Base-by-base conservation (phyloP, 805 yeast species). In the Candida ulmi region DNA sequence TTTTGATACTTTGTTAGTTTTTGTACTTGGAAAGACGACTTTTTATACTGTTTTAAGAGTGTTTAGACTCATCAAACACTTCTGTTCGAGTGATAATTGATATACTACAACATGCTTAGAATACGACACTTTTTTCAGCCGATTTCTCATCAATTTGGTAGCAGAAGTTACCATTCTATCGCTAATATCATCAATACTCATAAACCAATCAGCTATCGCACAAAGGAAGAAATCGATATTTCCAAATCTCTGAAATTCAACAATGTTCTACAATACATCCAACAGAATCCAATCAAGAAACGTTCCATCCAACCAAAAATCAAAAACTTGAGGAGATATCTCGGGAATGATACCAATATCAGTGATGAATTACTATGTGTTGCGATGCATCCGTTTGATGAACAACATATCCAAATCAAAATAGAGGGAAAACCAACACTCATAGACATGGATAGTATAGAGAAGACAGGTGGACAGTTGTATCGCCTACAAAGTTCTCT, bases 351-450 rank as follows among this genome's bases (percentile, higher is more conserved):
- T 4, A 43, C 32, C 24, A 5, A 35, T 5, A 30, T 51, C n/a
- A 31, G 40, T 5, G 53, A 47, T 24, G 51, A 46, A 27, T 29
- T 42, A 2, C 31, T 51, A 3, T 8, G 27, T 1, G 41, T 41
- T 28, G 17, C 38, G 15, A 21, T 49, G 3, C 41, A 43, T 34
- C 43, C 46, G 3, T 39, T 34, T 5, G 36, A 37, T 12, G 33
- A 36, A 17, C 41, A 41, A 21, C 30, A 33, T 25, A 30, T 46
- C 13, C 9, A 31, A n/a, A 4, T 31, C 11, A 28, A 39, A 12
- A 16, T 44, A 2, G 28, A 36, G 11, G 36, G 27, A 17, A 26
- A 13, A 19, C 17, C 16, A 27, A 19, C 30, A 5, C 32, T 35
- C 7, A 17, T 37, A 2, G 36, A 32, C 25, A n/a, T 25, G 4